Base-by-base conservation (phyloP, 257 asterid species). In the Salvia rosmarinus region DNA sequence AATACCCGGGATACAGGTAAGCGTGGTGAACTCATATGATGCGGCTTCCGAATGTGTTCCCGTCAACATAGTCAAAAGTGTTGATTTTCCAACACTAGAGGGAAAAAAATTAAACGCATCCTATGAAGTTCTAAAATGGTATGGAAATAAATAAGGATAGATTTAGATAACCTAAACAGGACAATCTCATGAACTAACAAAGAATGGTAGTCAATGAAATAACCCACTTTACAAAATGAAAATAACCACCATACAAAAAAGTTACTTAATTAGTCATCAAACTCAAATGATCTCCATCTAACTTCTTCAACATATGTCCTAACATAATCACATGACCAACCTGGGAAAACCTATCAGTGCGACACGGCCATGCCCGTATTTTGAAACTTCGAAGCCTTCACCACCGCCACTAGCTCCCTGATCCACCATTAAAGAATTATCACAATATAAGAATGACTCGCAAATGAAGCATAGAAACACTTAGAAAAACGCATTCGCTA, bases 21-120 rank as follows among this genome's bases (percentile, higher is more conserved):
- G 99, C 1, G 99, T 94, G 68, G 99, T 94, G 78, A 94, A 94
- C 84, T 94, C 99, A 72, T 94, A 94, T 23, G 99, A 89, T 37
- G 99, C 99, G 11, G 99, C 96, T 85, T 94, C 99, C 11, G 99
- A 94, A 75, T 91, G 99, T 16, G 99, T 94, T 77, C 99, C 99
- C 82, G 99, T 94, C 86, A 94, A 78, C 96, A 91, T 78, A 43
- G 99, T 94, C 81, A 94, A 80, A 37, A 94, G 95, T 25, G 99
- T 94, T 17, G 99, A 94, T 78, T 94, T 94, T 79, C 99, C 99
- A 67, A 94, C 99, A 84, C 99, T 94, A 82, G 39, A 62, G 72
- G 47, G 35, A 56, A 67, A 78, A 51, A 20, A 34, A 50, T 34
- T 23, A 52, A 39, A 6, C 39, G 28, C 25, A 39, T 32, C 43